Base-by-base conservation (phyloP, 2,329 filamentous ascomycete species). In the Zymoseptoria ardabiliae region DNA sequence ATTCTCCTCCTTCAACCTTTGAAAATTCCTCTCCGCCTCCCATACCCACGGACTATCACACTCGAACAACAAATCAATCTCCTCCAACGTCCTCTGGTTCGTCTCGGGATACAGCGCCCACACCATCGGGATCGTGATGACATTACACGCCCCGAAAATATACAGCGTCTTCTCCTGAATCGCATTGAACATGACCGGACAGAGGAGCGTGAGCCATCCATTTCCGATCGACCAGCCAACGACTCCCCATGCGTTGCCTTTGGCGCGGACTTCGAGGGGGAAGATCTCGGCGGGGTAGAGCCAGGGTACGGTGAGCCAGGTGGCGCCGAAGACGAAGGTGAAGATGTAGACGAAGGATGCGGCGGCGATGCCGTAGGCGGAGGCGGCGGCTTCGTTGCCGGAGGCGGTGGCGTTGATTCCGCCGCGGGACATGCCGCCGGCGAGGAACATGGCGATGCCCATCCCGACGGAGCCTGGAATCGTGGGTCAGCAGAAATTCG, bases 211-310 rank as follows among this genome's bases (percentile, higher is more conserved):
- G 30, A 66, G 50, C 69, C 85, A 88, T 17, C 86, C 87, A 64
- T 90, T 90, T 0, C 88, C 88, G 55, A 91, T 89, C 13, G 80
- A 83, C 88, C 88, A 91, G 0, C 88, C 88, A 0, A 90, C 82
- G 0, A 91, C 87, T 20, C 88, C 87, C 81, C 84, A 90, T 0
- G 88, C 86, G 61, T 90, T 91, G 5, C 88, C 88, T 65, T 87
- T 86, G 1, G 88, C 88, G 21, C 88, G 81, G 0, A 90, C 81
- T 61, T 87, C 81, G 0, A 90, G 73, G 0, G 88, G 87, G 67
- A 89, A 91, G 58, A 90, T 90, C 69, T 91, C 87, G 1, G 87
- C 85, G 85, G 28, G 25, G 17, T 45, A 52, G 30, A 81, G 23
- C 81, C 75, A 74, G 0, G 79, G 78, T 0, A 82, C 79, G 0